Conservation (phyloP, 2,329 filamentous ascomycete genomes). For the Ceratocystis diversiconidia region DNA sequence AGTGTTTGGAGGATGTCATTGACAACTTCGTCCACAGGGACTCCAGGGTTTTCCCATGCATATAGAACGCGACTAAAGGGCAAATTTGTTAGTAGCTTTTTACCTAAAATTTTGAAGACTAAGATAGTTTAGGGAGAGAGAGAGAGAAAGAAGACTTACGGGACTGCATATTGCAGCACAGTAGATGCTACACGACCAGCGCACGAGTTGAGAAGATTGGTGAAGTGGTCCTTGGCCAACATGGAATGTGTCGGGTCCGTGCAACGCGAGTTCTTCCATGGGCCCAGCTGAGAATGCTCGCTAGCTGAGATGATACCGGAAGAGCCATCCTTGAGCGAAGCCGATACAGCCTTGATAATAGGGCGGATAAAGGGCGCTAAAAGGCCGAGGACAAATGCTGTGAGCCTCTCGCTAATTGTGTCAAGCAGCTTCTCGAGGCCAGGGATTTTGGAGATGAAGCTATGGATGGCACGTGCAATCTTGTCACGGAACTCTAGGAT, state of each 20-base stretch:
- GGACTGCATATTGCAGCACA: constrained; percentile 74
- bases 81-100: constrained; percentile 1
- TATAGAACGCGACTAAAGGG: constrained; percentile 53
- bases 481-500: constrained; percentile 89
- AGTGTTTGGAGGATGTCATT: constrained; percentile 70
- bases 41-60: constrained; percentile 78
- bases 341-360: constrained; percentile 75
- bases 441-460: constrained; percentile 79
- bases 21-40: constrained; percentile 70
- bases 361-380: constrained; percentile 85
- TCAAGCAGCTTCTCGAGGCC: constrained; percentile 83
- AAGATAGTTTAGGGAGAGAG: constrained; percentile 20
- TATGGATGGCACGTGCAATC: constrained; percentile 75
- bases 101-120: too few species aligned
- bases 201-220: constrained; percentile 61
- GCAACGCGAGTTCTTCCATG: constrained; percentile 62
- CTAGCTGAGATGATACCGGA: constrained; percentile 54
- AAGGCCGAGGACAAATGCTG: constrained; percentile 79
- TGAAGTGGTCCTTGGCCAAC: constrained; percentile 74
- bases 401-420: constrained; percentile 84
- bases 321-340: constrained; percentile 73
- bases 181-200: constrained; percentile 60
- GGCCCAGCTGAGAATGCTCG: constrained; percentile 61
- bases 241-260: constrained; percentile 71
- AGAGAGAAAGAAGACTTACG: constrained; percentile 36